Evolutionary conservation across 352 stramenopile species (phyloP), one percentile per base, ranked within the genome.

Genomic region (Nothophytophthora sp.): DNA sequence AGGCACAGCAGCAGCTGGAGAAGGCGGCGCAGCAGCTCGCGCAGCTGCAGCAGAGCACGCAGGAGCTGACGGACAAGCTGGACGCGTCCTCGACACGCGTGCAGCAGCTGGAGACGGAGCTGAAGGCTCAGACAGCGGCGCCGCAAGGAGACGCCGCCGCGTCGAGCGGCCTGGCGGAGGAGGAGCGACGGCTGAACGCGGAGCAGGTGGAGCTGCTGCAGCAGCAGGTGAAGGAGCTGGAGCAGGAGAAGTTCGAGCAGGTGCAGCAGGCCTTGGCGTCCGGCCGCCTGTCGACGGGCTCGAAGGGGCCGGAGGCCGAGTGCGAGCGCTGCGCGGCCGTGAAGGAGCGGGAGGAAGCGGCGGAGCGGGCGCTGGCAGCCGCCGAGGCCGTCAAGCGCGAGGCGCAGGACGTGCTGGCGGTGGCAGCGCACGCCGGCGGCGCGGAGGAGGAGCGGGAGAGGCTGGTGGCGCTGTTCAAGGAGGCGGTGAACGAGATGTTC

Each of bases 401-500:
- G 38, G 73, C 75, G 6, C 63, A 87, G 46, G 55, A 66, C 16
- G 68, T 88, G 62, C 46, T 88, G 4, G 48, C 50, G 13, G 53
- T 53, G 22, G 67, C 55, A 23, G 35, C 36, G n/a, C 51, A 60
- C 27, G 57, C 43, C 41, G 61, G 25, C 23, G 56, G 47, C 18
- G 46, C 24, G 29, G 29, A 39, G 0, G 49, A 63, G 6, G 55
- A 78, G 20, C 70, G 74, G 11, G 66, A 81, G 34, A 51, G 47
- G 33, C 44, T 88, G 9, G 60, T 80, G 34, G 59, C 36, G 11
- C 50, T 92, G 37, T 89, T 90, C 61, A 92, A 92, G 38, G 76
- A 90, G 40, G 61, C 71, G 0, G 71, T 90, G 48, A 92, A 89
- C 53, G 79, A 90, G 13, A 86, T 92, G 69, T 90, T 90, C 47